These are phyloP conservation scores for Funneliformis caledonium DNA, from an alignment of 371 early-diverging fungal genomes.

Conservation along the genomic window DNA sequence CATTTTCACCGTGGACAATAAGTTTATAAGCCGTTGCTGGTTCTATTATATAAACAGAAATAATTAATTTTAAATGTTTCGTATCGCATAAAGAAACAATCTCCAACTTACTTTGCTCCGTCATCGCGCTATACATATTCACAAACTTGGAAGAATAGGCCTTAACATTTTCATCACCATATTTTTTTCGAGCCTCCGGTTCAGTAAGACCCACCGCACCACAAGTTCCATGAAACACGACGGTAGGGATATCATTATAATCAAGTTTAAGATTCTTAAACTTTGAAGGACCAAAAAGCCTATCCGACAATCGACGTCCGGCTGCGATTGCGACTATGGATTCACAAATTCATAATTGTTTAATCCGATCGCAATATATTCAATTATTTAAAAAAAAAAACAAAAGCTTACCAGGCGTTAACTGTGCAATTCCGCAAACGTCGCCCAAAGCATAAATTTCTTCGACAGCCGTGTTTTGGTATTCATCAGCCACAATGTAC, in stretches of 20 bases:
- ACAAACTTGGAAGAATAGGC: constrained; percentile 86
- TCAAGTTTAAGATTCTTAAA: constrained; percentile 78
- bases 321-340: constrained; percentile 88
- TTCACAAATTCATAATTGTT: background rate
- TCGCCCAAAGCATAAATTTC: constrained; percentile 94
- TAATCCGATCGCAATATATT: background rate
- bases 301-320: constrained; percentile 90
- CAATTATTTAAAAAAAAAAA: background rate
- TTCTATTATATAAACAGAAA: constrained; percentile 47
- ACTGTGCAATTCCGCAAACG: constrained; percentile 87
- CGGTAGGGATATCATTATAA: constrained; percentile 94
- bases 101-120: constrained; percentile 63
- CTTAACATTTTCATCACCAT: constrained; percentile 81
- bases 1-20: constrained; percentile 81
- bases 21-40: constrained; percentile 90
- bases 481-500: constrained; percentile 81
- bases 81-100: background rate
- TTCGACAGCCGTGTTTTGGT: constrained; percentile 76
- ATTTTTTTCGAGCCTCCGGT: constrained; percentile 74
- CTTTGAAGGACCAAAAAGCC: constrained; percentile 84
- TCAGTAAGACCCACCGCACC: constrained; percentile 93
- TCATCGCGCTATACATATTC: constrained; percentile 91
- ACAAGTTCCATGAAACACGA: constrained; percentile 93
- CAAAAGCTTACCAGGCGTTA: constrained; percentile 82
- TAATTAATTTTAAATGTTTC: background rate